phyloP scores from a whole-genome alignment of 805 yeast genomes.

The Pichia californica region DNA sequence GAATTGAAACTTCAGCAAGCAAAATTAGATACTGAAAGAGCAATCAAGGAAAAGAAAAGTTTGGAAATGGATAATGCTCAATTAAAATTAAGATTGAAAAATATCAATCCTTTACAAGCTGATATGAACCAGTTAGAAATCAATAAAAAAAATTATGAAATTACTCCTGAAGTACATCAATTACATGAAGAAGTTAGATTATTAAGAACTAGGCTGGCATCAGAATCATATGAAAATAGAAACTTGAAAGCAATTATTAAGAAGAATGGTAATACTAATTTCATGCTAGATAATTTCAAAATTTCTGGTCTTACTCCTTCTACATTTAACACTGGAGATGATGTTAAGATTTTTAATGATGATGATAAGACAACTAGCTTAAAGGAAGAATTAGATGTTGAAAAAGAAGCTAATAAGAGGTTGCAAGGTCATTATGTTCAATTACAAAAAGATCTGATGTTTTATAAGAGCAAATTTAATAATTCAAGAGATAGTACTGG shows the following conservation, averaged over 20 bases:
- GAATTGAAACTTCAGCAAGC: conserved; percentile 23
- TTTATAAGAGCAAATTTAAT: conserved; percentile 20
- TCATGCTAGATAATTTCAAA: not conserved
- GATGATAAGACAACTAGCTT: conserved; percentile 1
- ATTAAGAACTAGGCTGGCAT: conserved; percentile 56
- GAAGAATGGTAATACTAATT: conserved; percentile 1
- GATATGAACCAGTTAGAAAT: conserved; percentile 1
- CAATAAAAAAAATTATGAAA: conserved; percentile 2
- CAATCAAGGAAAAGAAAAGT: conserved; percentile 26
- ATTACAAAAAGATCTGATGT: conserved; percentile 30
- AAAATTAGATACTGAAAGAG: conserved; percentile 30
- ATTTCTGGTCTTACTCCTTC: not conserved
- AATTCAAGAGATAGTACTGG: conserved; percentile 24
- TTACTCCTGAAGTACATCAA: conserved; percentile 12
- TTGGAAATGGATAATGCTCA: conserved; percentile 29
- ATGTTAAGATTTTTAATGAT: conserved; percentile 9
- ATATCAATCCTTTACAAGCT: conserved; percentile 20
- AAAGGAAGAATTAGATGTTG: conserved; percentile 19
- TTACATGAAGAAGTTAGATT: conserved; percentile 52
- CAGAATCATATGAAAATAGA: conserved; percentile 56
- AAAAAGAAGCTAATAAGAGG: conserved; percentile 27
- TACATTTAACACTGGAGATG: not conserved
- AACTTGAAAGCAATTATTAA: conserved; percentile 38
- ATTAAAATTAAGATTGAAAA: conserved; percentile 22
- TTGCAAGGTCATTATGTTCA: conserved; percentile 28